Conservation (phyloP, 169 alveolate species). For the Hepatocystis sp. region DNA sequence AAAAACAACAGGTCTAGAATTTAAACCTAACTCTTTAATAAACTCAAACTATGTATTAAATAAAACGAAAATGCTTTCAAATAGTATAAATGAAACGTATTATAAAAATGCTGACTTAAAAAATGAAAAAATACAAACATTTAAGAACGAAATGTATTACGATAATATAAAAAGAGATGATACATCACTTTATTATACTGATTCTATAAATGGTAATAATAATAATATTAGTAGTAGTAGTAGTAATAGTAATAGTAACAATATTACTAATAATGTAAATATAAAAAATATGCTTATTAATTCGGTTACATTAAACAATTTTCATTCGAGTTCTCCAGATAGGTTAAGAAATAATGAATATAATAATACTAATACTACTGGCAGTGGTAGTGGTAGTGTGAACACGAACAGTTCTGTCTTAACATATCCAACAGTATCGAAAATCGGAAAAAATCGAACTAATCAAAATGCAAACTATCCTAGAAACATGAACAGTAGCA, state of each 20-base stretch:
- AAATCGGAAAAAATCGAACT: conserved; percentile 1
- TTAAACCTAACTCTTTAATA: conserved; percentile 20
- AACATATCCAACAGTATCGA: not conserved
- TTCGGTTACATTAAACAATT: too few species aligned
- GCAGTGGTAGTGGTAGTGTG: not conserved
- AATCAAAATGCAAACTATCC: conserved; percentile 1
- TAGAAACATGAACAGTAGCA: not conserved
- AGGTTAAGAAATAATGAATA: too few species aligned
- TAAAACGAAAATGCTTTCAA: conserved; percentile 19
- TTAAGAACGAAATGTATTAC: conserved; percentile 34
- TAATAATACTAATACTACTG: not conserved
- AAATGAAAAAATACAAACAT: conserved; percentile 7
- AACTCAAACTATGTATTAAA: conserved; percentile 14
- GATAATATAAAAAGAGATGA: conserved; percentile 27
- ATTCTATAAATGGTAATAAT: too few species aligned
- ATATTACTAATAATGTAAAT: too few species aligned
- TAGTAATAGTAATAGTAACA: too few species aligned
- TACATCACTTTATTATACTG: too few species aligned
- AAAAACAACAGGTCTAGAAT: conserved; percentile 21
- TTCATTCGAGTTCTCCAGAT: too few species aligned
- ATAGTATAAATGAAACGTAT: conserved; percentile 11
- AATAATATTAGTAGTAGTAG: too few species aligned
- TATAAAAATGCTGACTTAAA: conserved; percentile 31
- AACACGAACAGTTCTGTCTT: not conserved
- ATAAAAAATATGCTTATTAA: too few species aligned